A percentile compares a stretch with the other conserved stretches of the same genome.
phyloP scores from a whole-genome alignment of 257 asterid species.

The Fraxinus quadrangulata region DNA sequence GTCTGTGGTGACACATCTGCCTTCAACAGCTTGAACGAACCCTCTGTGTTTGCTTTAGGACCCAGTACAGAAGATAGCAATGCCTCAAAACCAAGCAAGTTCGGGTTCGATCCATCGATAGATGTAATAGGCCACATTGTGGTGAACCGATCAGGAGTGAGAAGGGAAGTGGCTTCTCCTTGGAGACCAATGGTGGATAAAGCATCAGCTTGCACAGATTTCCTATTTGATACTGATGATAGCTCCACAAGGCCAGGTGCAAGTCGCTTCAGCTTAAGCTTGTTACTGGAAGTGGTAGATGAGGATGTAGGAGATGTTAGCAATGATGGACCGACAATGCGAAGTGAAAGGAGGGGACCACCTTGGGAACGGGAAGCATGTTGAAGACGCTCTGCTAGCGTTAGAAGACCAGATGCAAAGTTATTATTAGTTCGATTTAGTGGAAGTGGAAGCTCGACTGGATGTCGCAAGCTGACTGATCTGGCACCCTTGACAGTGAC shows the following conservation, averaged over 20 bases:
- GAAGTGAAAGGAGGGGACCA: constrained; percentile 70
- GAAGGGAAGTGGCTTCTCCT: constrained; percentile 72
- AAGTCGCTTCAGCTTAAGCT: constrained; percentile 88
- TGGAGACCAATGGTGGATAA: constrained; percentile 56
- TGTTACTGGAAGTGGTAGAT: constrained; percentile 52
- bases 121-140: constrained; percentile 84
- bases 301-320: constrained; percentile 74
- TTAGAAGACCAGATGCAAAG: constrained; percentile 79
- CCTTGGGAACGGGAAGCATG: constrained; percentile 53
- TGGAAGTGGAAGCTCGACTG: constrained; percentile 87
- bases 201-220: constrained; percentile 32
- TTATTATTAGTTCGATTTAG: constrained; percentile 55
- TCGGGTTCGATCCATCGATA: constrained; percentile 64
- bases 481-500: constrained; percentile 96
- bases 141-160: constrained; percentile 51
- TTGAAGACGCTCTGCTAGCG: constrained; percentile 76
- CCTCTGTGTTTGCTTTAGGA: constrained; percentile 57
- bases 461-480: constrained; percentile 90
- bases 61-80: constrained; percentile 81
- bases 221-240: constrained; percentile 70
- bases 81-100: constrained; percentile 78
- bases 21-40: constrained; percentile 79
- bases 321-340: constrained; percentile 92
- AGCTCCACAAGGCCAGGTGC: constrained; percentile 98
- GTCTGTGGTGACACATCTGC: constrained; percentile 92